Base-by-base conservation (phyloP, 768 basidiomycete species). In the Boletus subcaerulescens region DNA sequence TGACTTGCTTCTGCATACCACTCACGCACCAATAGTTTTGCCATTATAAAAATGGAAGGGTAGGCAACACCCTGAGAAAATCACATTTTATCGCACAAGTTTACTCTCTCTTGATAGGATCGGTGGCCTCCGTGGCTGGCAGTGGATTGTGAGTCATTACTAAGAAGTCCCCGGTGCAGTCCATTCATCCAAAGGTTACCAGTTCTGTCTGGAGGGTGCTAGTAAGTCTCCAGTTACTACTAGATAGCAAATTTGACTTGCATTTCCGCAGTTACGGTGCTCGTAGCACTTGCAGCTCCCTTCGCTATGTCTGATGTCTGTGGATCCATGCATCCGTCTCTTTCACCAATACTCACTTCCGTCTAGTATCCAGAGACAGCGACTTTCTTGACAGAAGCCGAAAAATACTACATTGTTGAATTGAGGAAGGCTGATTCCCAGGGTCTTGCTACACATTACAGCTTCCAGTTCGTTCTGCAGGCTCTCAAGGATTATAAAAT, bases 291-390 rank as follows among this genome's bases (percentile, higher is more conserved):
- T 8, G 13, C 24, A 9, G 51, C 61, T 5, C 80, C 71, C 64
- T 83, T 79, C 67, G 74, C 74, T 59, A 76, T 85, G 64, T 66
- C 79, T 48, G 81, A 85, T 63, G 80, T 80, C 54, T 51, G 77
- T 60, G 11, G 22, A 38, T 48, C 15, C 22, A 35, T 48, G 42
- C 33, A 20, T 26, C 10, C 29, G 11, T 35, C 29, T 44, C 24
- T 18, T 44, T 9, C 33, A 31, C 43, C 22, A 33, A 12, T 26
- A 8, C 56, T 60, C n/a, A 60, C 29, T 15, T 22, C 26, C 15
- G 24, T 47, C 29, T 43, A 60, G 60, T 26, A 13, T 29, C 50
- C 47, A n/a, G 55, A 62, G 26, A 58, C 55, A 5, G 60, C 60
- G 3, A 33, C 56, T n/a, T 60, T 60, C 39, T 40, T 60, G 55